These are phyloP conservation scores for Penicillium taxi DNA, from an alignment of 495 filamentous ascomycete genomes.

Conservation along the genomic window DNA sequence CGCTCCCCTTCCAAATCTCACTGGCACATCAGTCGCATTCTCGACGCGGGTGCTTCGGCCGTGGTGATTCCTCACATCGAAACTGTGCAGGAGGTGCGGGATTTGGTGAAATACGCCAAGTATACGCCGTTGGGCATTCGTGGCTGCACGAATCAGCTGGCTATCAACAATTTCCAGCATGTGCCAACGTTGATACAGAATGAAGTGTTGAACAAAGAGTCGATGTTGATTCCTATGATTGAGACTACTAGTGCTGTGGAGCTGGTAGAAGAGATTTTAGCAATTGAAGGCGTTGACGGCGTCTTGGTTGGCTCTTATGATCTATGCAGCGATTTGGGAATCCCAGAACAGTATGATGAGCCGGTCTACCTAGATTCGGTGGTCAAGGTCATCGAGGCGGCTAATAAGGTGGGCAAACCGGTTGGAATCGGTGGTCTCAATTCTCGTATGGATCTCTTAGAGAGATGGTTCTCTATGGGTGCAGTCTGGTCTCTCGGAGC, in stretches of 20 bases:
- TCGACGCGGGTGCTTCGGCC: conserved; percentile 23
- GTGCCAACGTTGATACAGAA: conserved; percentile 19
- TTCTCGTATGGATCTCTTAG: conserved; percentile 19
- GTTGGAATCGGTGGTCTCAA: conserved; percentile 26
- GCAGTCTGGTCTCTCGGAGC: conserved; percentile 27
- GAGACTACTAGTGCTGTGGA: conserved; percentile 24
- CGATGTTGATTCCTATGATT: conserved; percentile 29
- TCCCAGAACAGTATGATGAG: conserved; percentile 24
- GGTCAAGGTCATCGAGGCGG: conserved; percentile 18
- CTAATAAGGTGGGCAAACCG: conserved; percentile 17
- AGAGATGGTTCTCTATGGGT: conserved; percentile 25
- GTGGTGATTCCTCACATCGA: conserved; percentile 28
- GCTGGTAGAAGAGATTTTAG: conserved; percentile 21
- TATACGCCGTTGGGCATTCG: conserved; percentile 21
- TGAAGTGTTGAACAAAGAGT: conserved; percentile 17
- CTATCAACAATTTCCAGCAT: conserved; percentile 17
- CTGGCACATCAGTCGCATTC: conserved; percentile 24
- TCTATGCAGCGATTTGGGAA: conserved; percentile 20
- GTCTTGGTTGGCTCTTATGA: conserved; percentile 29
- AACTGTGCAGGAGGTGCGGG: conserved; percentile 19
- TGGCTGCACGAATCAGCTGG: conserved; percentile 18
- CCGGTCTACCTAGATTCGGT: conserved; percentile 12
- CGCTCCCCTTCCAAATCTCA: conserved; percentile 25
- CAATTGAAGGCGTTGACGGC: conserved; percentile 22
- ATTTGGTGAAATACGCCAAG: conserved; percentile 22